Evolutionary conservation across 805 yeast genomes (phyloP).

Genomic region (Phaffomyces thermotolerans): DNA sequence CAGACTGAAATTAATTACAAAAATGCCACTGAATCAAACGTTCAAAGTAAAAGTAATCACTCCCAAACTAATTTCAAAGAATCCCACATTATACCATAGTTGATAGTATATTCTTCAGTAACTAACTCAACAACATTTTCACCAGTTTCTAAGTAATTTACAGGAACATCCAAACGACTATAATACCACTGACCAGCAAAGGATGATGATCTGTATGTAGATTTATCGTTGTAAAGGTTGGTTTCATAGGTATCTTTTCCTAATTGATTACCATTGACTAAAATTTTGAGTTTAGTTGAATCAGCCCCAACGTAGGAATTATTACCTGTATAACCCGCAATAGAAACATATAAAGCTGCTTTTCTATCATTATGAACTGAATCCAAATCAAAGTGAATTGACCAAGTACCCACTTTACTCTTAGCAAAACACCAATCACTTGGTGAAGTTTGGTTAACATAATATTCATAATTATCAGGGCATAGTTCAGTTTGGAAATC

Average conservation of each 20-base stretch:
- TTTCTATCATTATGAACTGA: neutral
- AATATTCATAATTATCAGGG: conserved; percentile 1
- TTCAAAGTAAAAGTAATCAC: neutral
- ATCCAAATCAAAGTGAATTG: conserved; percentile 1
- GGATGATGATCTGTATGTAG: conserved; percentile 3
- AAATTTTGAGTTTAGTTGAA: conserved; percentile 1
- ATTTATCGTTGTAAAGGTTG: conserved; percentile 2
- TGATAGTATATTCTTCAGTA: conserved; percentile 2
- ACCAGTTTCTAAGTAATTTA: neutral
- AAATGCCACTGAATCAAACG: no score
- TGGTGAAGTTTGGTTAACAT: neutral
- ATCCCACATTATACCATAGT: conserved; percentile 4
- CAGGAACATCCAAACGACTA: neutral
- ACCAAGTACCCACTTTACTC: conserved; percentile 2
- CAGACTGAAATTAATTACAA: no score
- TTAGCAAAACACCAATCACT: conserved; percentile 2
- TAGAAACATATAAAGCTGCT: conserved; percentile 2
- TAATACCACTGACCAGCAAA: conserved; percentile 5
- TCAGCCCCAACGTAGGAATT: conserved; percentile 4
- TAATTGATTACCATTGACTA: conserved; percentile 3
- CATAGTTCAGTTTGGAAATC: conserved; percentile 3
- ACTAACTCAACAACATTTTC: neutral
- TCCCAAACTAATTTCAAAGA: conserved; percentile 4
- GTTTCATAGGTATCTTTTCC: conserved; percentile 1
- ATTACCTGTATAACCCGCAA: conserved; percentile 4